A percentile compares a stretch with the other conserved stretches of the same genome.
Conservation (phyloP, 2,329 filamentous ascomycete genomes). For the Chaetomium strumarium region DNA sequence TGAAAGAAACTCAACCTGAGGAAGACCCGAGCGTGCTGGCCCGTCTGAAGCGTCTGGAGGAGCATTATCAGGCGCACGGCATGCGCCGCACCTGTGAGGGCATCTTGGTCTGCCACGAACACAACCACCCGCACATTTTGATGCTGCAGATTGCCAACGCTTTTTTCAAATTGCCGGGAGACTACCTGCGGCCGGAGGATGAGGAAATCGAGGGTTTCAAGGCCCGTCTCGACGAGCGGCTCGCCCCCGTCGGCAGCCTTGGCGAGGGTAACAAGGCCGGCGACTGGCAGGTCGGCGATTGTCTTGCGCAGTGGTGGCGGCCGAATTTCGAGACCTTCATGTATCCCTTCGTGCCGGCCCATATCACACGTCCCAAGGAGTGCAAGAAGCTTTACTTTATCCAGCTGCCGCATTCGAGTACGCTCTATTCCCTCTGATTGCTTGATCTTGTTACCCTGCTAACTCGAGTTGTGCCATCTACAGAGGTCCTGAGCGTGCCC, state of each 20-base stretch:
- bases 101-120: slow-evolving; percentile 95
- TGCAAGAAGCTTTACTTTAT: slow-evolving; percentile 99
- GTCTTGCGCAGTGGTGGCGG: slow-evolving; percentile 95
- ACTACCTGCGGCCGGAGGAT: slow-evolving; percentile 84
- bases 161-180: slow-evolving; percentile 97
- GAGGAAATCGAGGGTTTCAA: slow-evolving; percentile 97
- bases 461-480: slow-evolving; percentile 20
- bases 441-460: slow-evolving; percentile 15
- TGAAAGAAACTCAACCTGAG: slow-evolving; percentile 96
- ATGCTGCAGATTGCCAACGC: slow-evolving; percentile 99
- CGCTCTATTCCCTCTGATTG: slow-evolving; percentile 26
- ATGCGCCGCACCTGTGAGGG: slow-evolving; percentile 98
- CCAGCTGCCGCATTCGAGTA: slow-evolving; percentile 86
- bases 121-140: slow-evolving; percentile 96
- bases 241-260: slow-evolving; percentile 83
- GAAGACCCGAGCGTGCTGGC: slow-evolving; percentile 95
- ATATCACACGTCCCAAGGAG: slow-evolving; percentile 94
- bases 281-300: slow-evolving; percentile 93
- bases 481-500: slow-evolving; percentile 90
- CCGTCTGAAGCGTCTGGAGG: slow-evolving; percentile 86
- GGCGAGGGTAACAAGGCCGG: slow-evolving; percentile 77
- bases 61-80: slow-evolving; percentile 85
- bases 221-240: slow-evolving; percentile 79
- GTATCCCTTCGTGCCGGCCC: slow-evolving; percentile 96
- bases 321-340: slow-evolving; percentile 99